Evolutionary conservation across 2,329 filamentous ascomycete species (phyloP), one percentile per base, ranked within the genome.

Genomic region (Cytospora mali): DNA sequence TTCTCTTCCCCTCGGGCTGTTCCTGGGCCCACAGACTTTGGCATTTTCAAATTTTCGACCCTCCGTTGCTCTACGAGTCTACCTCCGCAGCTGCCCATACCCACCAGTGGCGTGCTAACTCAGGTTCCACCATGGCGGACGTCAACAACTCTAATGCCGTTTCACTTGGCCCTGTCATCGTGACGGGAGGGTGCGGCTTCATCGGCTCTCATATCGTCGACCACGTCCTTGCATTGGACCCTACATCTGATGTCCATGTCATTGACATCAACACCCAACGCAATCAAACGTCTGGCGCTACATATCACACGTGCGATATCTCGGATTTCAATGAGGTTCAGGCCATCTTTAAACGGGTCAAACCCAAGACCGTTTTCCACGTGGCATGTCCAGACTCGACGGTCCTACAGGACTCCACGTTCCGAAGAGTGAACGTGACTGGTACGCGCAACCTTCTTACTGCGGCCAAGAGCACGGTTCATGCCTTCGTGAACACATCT

Each of bases 401-500:
- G n/a, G 53, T 64, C 18, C 46, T 57, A 14, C 63, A 67, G 29
- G 55, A 55, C 16, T 50, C 62, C 5, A 55, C 66, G 25, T 69
- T 68, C 54, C 35, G 55, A 21, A 57, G 52, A 27, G 67, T 69
- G 3, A 67, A 66, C 42, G 59, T 69, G 2, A 55, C 39, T 27
- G 68, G 68, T 35, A 60, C 66, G 13, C 66, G 56, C 28, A 68
- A 68, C 33, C 61, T 69, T 4, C 61, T 68, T n/a, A 33, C 35
- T 6, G 55, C 68, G 5, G 62, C 58, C 21, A 46, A 54, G 18
- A 58, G 55, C n/a, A 67, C 66, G 5, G 66, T 66, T 28, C 66
- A 62, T 28, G 66, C 67, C 29, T 68, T 69, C 33, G 39, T 68
- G 61, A 66, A 69, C 55, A 68, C 66, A 5, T 64, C 61, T 25